These are phyloP conservation scores for Acorus gramineus DNA, from an alignment of 106 monocot genomes.

Conservation along the genomic window DNA sequence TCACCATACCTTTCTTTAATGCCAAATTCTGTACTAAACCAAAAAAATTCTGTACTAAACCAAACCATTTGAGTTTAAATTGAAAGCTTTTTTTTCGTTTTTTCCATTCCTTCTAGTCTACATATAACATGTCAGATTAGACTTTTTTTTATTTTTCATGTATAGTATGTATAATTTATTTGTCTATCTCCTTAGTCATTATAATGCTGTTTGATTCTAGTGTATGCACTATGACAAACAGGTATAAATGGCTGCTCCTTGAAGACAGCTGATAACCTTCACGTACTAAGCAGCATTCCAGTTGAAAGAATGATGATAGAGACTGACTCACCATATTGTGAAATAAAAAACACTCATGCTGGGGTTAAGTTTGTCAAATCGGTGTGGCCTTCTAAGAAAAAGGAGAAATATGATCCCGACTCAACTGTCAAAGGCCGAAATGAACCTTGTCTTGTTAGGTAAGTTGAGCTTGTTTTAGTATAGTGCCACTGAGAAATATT, in stretches of 20 bases:
- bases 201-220: neutral
- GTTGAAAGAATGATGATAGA: slow-evolving; percentile 94
- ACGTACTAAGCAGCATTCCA: slow-evolving; percentile 65
- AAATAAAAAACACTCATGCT: slow-evolving; percentile 92
- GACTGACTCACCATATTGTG: slow-evolving; percentile 98
- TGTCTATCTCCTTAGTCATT: neutral
- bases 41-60: no score
- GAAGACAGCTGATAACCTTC: slow-evolving; percentile 74
- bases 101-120: no score
- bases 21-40: no score
- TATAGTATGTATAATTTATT: neutral
- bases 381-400: slow-evolving; percentile 88
- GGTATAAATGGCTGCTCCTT: slow-evolving; percentile 95
- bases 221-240: slow-evolving; percentile 8
- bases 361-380: slow-evolving; percentile 75
- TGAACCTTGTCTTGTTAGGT: slow-evolving; percentile 91
- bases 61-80: no score
- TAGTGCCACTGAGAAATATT: no score
- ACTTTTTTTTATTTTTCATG: no score
- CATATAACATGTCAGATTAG: no score
- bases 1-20: no score
- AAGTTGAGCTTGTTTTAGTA: slow-evolving; percentile 1
- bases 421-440: slow-evolving; percentile 87
- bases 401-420: slow-evolving; percentile 75
- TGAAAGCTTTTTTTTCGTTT: no score